Evolutionary conservation across 306 rosid genomes (phyloP).

Genomic region (Argentina anserina): DNA sequence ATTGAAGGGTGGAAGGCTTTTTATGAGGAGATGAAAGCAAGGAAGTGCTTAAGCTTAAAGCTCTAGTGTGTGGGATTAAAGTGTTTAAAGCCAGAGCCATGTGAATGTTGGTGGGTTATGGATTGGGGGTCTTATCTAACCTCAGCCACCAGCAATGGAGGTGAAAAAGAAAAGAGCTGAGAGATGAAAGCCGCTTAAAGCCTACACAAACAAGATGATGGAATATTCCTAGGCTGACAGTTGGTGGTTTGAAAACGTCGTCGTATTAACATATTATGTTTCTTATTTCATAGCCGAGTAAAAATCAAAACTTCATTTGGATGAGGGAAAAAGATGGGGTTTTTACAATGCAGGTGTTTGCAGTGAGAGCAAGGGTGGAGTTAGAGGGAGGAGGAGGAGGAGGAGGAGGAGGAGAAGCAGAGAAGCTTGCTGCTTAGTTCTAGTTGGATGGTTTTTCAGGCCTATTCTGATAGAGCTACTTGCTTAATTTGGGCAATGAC

Average conservation of each 20-base stretch:
- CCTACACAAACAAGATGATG: slow-evolving; percentile 10
- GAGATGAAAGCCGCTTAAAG: neutral
- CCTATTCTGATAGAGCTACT: neutral
- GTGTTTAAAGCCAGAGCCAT: slow-evolving; percentile 37
- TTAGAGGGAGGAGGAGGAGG: too few relatives aligned
- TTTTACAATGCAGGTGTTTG: neutral
- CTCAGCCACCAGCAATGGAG: neutral
- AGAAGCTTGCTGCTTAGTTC: neutral
- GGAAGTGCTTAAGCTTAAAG: slow-evolving; percentile 17
- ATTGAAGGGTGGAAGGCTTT: slow-evolving; percentile 19
- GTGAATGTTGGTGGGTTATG: neutral
- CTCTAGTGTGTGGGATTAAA: slow-evolving; percentile 31
- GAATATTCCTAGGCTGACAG: slow-evolving; percentile 11
- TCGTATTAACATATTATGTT: too few relatives aligned
- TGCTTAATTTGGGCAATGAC: neutral
- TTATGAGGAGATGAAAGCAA: slow-evolving; percentile 23
- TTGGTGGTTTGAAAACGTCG: too few relatives aligned
- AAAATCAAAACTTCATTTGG: too few relatives aligned
- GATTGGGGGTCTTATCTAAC: slow-evolving; percentile 4
- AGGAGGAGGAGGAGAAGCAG: too few relatives aligned
- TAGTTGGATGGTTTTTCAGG: neutral
- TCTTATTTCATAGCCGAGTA: too few relatives aligned
- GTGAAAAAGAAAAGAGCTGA: neutral
- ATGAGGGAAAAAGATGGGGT: too few relatives aligned
- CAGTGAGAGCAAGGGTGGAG: neutral